phyloP scores from a whole-genome alignment of 805 yeast genomes.

The Wickerhamiella bombiphila region DNA sequence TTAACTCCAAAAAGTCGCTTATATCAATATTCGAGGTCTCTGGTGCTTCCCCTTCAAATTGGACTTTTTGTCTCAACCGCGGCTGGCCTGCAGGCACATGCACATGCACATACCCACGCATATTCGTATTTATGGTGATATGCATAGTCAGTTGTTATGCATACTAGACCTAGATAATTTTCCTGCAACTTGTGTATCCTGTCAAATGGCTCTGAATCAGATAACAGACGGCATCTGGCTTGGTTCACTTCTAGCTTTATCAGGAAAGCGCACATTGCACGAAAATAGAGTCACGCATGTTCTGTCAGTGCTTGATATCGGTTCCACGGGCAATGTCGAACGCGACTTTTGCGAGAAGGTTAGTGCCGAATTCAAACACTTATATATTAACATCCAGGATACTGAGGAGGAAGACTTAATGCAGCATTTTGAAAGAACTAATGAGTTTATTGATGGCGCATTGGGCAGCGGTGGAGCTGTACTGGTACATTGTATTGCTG shows the following conservation, averaged over 20 bases:
- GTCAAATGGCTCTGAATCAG: slow-evolving; percentile 33
- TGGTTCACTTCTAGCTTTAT: slow-evolving; percentile 57
- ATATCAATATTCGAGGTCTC: no score
- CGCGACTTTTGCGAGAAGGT: slow-evolving; percentile 6
- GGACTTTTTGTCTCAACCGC: no score
- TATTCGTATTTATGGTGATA: no score
- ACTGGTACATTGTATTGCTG: slow-evolving; percentile 56
- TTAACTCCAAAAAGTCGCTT: no score
- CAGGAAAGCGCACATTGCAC: slow-evolving; percentile 36
- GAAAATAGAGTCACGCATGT: slow-evolving; percentile 53
- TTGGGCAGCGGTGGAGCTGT: slow-evolving; percentile 20
- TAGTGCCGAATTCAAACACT: slow-evolving; percentile 6
- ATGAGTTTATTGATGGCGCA: slow-evolving; percentile 52
- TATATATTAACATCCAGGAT: slow-evolving; percentile 50
- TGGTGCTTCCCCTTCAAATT: no score
- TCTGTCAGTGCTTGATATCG: slow-evolving; percentile 42
- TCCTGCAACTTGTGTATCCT: no score
- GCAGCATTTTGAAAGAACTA: slow-evolving; percentile 43
- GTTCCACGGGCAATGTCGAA: slow-evolving; percentile 5
- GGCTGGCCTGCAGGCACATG: no score
- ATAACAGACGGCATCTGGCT: slow-evolving; percentile 70
- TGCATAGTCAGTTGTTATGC: no score
- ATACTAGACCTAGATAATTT: no score
- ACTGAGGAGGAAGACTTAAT: slow-evolving; percentile 52
- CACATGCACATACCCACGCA: no score